Percentiles rank a stretch among this genome's conserved stretches.
These are phyloP conservation scores for Hyphodiscus sp. DNA, from an alignment of 2,329 filamentous ascomycete genomes.

Conservation along the genomic window DNA sequence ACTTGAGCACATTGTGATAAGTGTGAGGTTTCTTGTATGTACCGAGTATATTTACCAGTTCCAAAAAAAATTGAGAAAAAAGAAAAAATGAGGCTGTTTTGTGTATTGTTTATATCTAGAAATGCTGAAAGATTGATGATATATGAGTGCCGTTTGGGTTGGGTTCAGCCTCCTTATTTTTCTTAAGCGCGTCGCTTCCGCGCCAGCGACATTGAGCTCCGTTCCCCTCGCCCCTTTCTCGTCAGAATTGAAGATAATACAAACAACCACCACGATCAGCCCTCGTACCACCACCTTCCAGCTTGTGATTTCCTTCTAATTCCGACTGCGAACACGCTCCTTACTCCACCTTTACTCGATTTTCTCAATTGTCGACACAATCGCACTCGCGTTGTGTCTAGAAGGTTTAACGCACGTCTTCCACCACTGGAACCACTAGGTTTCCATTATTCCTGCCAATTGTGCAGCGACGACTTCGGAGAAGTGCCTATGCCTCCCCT, in stretches of 20 bases:
- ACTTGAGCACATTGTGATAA: no score
- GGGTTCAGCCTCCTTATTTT: conserved; percentile 3
- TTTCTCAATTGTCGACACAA: conserved; percentile 3
- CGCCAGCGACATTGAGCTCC: conserved; percentile 3
- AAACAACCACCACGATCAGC: conserved; percentile 1
- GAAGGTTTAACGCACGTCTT: conserved; percentile 5
- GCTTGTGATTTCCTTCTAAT: neutral
- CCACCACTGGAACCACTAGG: neutral
- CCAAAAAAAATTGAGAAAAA: no score
- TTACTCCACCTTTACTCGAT: neutral
- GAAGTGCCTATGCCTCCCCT: neutral
- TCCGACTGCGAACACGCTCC: neutral
- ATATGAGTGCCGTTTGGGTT: conserved; percentile 1
- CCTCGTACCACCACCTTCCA: neutral
- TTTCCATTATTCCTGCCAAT: neutral
- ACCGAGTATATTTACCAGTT: no score
- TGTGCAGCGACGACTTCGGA: neutral
- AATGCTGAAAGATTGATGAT: no score
- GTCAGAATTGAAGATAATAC: neutral
- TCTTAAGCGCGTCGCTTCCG: conserved; percentile 8
- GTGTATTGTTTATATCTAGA: no score
- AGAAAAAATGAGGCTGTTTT: no score
- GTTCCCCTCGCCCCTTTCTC: conserved; percentile 18
- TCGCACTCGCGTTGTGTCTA: neutral
- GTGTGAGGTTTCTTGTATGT: no score